A percentile compares a stretch with the other conserved stretches of the same genome.
phyloP scores from a whole-genome alignment of 1,284 basidiomycete species.

The Apiotrichum sp. region DNA sequence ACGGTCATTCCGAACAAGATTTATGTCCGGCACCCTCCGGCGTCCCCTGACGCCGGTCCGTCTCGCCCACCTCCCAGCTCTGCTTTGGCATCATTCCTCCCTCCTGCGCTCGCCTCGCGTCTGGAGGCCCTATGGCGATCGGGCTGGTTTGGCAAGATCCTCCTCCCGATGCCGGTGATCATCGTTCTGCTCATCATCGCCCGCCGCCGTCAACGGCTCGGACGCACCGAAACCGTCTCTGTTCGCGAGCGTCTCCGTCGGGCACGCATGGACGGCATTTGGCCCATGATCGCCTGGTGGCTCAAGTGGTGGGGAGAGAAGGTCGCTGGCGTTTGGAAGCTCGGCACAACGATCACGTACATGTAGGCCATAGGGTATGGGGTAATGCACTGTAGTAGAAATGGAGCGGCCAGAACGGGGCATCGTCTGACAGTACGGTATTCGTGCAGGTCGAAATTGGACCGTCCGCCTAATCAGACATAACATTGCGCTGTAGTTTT shows the following conservation, averaged over 20 bases:
- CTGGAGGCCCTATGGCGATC: constrained; percentile 11
- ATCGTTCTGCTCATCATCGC: constrained; percentile 8
- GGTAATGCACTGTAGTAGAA: too few species aligned
- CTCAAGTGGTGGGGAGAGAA: constrained; percentile 39
- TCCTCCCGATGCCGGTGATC: constrained; percentile 11
- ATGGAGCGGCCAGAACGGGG: too few species aligned
- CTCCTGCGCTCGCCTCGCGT: constrained; percentile 2
- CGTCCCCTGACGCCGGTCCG: constrained; percentile 1
- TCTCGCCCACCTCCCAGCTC: background rate
- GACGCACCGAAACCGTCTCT: background rate
- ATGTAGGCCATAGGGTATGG: constrained; percentile 14
- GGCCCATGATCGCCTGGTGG: constrained; percentile 26
- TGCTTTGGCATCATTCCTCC: constrained; percentile 6
- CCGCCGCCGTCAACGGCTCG: constrained; percentile 6
- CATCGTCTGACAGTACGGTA: too few species aligned
- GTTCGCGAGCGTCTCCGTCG: constrained; percentile 15
- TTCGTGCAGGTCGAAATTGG: too few species aligned
- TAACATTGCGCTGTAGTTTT: too few species aligned
- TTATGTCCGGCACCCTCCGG: constrained; percentile 2
- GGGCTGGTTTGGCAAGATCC: constrained; percentile 4
- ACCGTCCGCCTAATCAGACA: too few species aligned
- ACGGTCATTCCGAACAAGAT: constrained; percentile 8
- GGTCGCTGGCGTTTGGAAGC: constrained; percentile 37
- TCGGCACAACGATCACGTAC: constrained; percentile 44
- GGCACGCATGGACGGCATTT: constrained; percentile 9